A percentile compares a stretch with the other conserved stretches of the same genome.
phyloP scores from a whole-genome alignment of 2,329 filamentous ascomycete genomes.

The Colletotrichum orbiculare region DNA sequence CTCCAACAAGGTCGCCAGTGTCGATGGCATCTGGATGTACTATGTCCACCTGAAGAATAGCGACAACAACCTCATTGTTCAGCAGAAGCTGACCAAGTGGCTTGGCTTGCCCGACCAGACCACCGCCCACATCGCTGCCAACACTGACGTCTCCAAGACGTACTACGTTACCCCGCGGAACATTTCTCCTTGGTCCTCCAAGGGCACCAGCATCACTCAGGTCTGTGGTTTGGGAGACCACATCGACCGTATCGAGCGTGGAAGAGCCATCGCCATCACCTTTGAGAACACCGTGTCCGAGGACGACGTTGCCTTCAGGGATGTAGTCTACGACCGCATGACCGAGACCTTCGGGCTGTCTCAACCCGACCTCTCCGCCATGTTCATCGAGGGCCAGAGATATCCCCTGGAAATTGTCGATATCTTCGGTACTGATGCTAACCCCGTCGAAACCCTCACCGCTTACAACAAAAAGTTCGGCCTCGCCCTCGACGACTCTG shows the following conservation, averaged over 20 bases:
- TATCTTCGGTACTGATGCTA: constrained; percentile 72
- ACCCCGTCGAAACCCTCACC: constrained; percentile 78
- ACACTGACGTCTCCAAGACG: constrained; percentile 49
- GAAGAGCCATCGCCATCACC: constrained; percentile 78
- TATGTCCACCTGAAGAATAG: constrained; percentile 70
- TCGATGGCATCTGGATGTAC: constrained; percentile 71
- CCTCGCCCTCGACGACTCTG: constrained; percentile 85
- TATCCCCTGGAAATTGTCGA: constrained; percentile 79
- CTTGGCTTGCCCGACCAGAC: constrained; percentile 54
- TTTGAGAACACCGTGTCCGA: constrained; percentile 62
- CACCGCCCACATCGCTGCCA: constrained; percentile 59
- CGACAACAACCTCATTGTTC: constrained; percentile 53
- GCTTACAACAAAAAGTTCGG: constrained; percentile 87
- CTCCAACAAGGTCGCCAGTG: constrained; percentile 51
- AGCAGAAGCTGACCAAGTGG: constrained; percentile 52
- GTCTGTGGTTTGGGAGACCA: constrained; percentile 83
- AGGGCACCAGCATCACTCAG: constrained; percentile 92
- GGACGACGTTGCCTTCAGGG: constrained; percentile 66
- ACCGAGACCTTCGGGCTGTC: constrained; percentile 81
- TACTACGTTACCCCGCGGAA: constrained; percentile 82
- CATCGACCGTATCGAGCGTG: constrained; percentile 85
- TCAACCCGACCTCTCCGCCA: constrained; percentile 75
- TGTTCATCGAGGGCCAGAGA: constrained; percentile 79
- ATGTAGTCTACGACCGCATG: constrained; percentile 92
- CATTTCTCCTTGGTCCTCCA: constrained; percentile 97